These are phyloP conservation scores for Apiotrichum siamense DNA, from an alignment of 1,284 basidiomycete genomes.

Conservation along the genomic window DNA sequence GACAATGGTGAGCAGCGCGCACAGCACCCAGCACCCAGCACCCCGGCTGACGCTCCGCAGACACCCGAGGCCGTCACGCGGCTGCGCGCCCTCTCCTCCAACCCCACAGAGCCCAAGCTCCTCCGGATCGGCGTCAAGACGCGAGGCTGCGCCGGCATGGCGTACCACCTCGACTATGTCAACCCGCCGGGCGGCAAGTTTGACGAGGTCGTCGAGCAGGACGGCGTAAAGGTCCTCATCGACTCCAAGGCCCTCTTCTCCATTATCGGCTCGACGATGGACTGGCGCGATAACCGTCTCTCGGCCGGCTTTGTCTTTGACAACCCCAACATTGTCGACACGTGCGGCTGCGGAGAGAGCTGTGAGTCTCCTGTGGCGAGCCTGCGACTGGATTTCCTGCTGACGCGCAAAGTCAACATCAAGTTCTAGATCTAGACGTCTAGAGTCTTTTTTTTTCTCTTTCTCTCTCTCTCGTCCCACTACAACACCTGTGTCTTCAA, in stretches of 20 bases:
- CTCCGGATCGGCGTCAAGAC: constrained; percentile 94
- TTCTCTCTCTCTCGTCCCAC: too few relatives aligned
- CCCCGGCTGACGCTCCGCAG: constrained; percentile 48
- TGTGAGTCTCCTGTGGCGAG: constrained; percentile 5
- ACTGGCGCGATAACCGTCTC: constrained; percentile 88
- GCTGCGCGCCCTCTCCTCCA: constrained; percentile 59
- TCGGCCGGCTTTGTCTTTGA: constrained; percentile 52
- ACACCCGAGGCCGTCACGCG: constrained; percentile 73
- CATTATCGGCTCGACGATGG: constrained; percentile 98
- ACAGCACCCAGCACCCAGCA: too few relatives aligned
- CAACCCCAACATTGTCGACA: constrained; percentile 45
- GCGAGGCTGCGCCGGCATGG: constrained; percentile 98
- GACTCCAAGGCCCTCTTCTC: constrained; percentile 97
- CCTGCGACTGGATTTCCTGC: neutral
- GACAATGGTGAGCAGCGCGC: constrained; percentile 59
- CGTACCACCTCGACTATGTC: constrained; percentile 96
- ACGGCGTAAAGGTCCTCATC: constrained; percentile 87
- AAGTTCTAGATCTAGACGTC: constrained; percentile 2
- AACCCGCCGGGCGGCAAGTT: constrained; percentile 77
- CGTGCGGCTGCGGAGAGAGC: constrained; percentile 45
- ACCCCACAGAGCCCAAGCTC: constrained; percentile 61
- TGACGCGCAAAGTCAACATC: constrained; percentile 8
- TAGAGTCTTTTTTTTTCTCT: neutral
- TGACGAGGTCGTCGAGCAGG: constrained; percentile 96
- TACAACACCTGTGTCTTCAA: neutral